Conservation (phyloP, 208 protist genomes). For the Leishmania braziliensis region DNA sequence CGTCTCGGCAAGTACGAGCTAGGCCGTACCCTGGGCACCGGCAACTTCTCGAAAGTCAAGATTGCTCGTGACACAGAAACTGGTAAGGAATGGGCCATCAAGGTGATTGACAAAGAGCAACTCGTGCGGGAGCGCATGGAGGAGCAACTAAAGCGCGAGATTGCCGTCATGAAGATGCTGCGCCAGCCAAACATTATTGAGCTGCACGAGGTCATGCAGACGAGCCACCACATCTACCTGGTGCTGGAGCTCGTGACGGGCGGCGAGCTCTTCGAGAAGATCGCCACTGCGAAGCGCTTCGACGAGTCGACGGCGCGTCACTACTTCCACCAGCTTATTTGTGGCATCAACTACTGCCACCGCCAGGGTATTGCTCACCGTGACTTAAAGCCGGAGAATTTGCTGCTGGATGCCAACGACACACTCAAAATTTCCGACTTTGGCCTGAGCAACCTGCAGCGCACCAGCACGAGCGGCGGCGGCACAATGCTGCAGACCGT, state of each 20-base stretch:
- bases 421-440: constrained; percentile 93
- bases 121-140: constrained; percentile 87
- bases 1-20: constrained; percentile 88
- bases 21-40: constrained; percentile 84
- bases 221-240: constrained; percentile 88
- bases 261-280: constrained; percentile 94
- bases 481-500: constrained; percentile 83
- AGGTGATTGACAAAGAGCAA: constrained; percentile 90
- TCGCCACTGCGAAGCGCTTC: constrained; percentile 79
- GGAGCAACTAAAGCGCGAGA: constrained; percentile 91
- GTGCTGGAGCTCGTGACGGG: constrained; percentile 91
- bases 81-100: constrained; percentile 84
- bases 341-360: constrained; percentile 93
- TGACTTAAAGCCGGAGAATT: constrained; percentile 92
- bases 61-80: constrained; percentile 66
- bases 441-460: constrained; percentile 86
- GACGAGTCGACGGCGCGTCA: constrained; percentile 79
- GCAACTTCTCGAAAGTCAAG: constrained; percentile 92
- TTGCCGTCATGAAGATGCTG: constrained; percentile 89
- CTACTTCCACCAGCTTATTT: constrained; percentile 96
- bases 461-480: constrained; percentile 41
- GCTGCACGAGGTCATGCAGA: constrained; percentile 90
- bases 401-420: constrained; percentile 79
- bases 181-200: constrained; percentile 88
- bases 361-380: constrained; percentile 84